Conservation (phyloP, 805 yeast genomes). For the Saccharomyces kudriavzevii region DNA sequence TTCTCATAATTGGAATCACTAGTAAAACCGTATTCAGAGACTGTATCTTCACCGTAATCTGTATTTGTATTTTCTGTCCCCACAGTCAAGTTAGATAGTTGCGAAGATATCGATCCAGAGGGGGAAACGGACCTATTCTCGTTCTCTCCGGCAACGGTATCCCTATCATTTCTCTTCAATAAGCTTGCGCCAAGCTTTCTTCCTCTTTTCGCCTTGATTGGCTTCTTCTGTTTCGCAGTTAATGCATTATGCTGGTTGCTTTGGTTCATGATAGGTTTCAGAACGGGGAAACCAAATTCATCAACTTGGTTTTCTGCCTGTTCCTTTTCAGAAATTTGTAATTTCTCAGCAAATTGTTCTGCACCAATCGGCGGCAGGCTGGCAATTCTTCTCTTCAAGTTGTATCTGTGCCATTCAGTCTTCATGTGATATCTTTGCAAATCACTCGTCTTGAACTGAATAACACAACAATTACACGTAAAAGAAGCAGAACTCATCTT, state of each 20-base stretch:
- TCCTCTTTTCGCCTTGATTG: neutral
- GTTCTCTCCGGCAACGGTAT: neutral
- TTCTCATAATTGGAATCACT: slow-evolving; percentile 31
- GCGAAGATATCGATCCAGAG: slow-evolving; percentile 46
- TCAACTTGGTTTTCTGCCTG: slow-evolving; percentile 28
- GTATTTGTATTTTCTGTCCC: slow-evolving; percentile 31
- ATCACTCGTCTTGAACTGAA: slow-evolving; percentile 73
- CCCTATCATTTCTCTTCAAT: neutral
- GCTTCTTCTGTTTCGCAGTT: neutral
- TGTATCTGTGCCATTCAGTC: slow-evolving; percentile 96
- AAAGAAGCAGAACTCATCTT: slow-evolving; percentile 29
- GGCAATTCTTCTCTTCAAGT: slow-evolving; percentile 88
- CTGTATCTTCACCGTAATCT: slow-evolving; percentile 39
- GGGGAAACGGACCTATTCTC: slow-evolving; percentile 40
- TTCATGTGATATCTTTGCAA: slow-evolving; percentile 90
- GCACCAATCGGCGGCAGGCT: slow-evolving; percentile 65
- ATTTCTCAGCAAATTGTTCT: slow-evolving; percentile 36
- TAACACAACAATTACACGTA: slow-evolving; percentile 86
- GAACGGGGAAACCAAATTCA: slow-evolving; percentile 34
- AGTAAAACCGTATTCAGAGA: slow-evolving; percentile 42
- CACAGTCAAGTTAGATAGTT: slow-evolving; percentile 39
- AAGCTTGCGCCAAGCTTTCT: neutral
- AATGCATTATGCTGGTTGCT: neutral
- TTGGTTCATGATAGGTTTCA: slow-evolving; percentile 17
- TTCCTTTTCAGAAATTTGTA: slow-evolving; percentile 31